Evolutionary conservation across 768 basidiomycete species (phyloP).

Genomic region (Xerocomellus dryophilus): DNA sequence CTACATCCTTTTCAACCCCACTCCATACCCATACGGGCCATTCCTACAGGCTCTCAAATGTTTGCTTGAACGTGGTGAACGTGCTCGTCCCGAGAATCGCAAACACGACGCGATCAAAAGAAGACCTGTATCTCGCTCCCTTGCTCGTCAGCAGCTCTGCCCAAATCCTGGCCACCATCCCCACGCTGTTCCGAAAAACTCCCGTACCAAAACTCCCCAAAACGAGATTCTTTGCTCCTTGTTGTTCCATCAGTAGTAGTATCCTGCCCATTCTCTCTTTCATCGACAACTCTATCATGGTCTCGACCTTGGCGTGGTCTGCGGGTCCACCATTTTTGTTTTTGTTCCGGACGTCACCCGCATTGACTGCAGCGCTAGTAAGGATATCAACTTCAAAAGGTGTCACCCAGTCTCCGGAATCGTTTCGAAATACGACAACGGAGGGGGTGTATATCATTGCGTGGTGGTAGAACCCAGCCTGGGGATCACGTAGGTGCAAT

Average conservation of each 20-base stretch:
- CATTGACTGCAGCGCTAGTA: conserved; percentile 76
- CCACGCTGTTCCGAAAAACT: conserved; percentile 65
- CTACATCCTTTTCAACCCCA: not conserved
- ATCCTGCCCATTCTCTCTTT: conserved; percentile 69
- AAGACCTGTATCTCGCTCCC: conserved; percentile 50
- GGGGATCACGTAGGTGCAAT: conserved; percentile 47
- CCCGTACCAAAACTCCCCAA: conserved; percentile 79
- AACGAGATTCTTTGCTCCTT: conserved; percentile 57
- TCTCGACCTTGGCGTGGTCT: conserved; percentile 22
- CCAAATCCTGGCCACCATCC: conserved; percentile 60
- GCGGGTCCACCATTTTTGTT: conserved; percentile 14
- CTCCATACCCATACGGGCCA: not conserved
- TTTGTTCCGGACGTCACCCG: conserved; percentile 44
- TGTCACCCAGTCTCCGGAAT: conserved; percentile 52
- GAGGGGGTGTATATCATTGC: conserved; percentile 73
- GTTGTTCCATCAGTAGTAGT: conserved; percentile 59
- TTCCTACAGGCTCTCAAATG: conserved; percentile 30
- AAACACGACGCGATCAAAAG: conserved; percentile 64
- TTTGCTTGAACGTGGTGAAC: conserved; percentile 39
- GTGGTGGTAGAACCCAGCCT: conserved; percentile 67
- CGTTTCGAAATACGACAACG: conserved; percentile 60
- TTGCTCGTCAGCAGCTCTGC: conserved; percentile 51
- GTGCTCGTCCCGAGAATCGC: conserved; percentile 58
- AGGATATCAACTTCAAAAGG: conserved; percentile 64
- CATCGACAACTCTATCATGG: conserved; percentile 54